Conservation (phyloP, 257 asterid species). For the Anisodus acutangulus region DNA sequence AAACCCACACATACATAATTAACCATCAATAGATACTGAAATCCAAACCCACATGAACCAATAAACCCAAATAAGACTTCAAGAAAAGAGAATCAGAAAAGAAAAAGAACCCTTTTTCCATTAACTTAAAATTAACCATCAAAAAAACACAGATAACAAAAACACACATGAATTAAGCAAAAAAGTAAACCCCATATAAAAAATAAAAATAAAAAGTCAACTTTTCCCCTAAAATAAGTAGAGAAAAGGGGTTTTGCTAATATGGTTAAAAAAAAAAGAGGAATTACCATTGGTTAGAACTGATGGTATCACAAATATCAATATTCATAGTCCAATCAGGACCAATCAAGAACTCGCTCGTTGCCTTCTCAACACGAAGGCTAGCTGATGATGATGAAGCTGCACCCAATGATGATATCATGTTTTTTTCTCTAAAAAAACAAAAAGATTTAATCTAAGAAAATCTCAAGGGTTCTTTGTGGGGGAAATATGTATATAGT, state of each 20-base stretch:
- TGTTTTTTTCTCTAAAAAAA: conserved; percentile 15
- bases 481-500: not conserved
- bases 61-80: not conserved
- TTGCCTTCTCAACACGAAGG: conserved; percentile 87
- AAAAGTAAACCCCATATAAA: not conserved
- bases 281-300: conserved; percentile 40
- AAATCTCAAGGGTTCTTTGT: too few species aligned
- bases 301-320: conserved; percentile 83
- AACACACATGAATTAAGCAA: not conserved
- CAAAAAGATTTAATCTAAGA: too few species aligned
- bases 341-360: conserved; percentile 93
- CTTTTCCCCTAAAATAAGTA: not conserved
- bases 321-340: conserved; percentile 98
- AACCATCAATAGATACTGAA: conserved; percentile 9
- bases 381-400: conserved; percentile 55
- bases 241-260: not conserved
- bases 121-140: conserved; percentile 11
- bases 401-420: conserved; percentile 38
- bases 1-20: not conserved
- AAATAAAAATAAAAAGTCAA: not conserved
- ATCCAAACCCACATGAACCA: not conserved
- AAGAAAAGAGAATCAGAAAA: not conserved
- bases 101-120: not conserved
- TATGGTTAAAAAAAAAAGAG: not conserved
- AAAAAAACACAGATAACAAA: not conserved